phyloP scores from a whole-genome alignment of 2,329 filamentous ascomycete species.

The Ceratocystis alfenasii region DNA sequence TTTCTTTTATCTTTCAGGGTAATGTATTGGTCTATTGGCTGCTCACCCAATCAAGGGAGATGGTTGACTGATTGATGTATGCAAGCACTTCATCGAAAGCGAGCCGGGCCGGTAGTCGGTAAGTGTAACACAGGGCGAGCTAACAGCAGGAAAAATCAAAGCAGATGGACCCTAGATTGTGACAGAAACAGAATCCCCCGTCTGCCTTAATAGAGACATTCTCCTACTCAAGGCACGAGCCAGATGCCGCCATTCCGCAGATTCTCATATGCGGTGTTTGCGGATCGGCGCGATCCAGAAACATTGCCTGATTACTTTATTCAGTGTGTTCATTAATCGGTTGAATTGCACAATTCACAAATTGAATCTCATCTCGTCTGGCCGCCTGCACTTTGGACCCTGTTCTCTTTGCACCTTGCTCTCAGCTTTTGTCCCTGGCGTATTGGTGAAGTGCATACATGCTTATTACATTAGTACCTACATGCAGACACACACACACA shows the following conservation, averaged over 20 bases:
- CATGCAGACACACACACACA: not conserved
- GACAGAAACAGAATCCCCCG: not conserved
- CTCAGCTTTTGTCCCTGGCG: not conserved
- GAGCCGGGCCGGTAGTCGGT: not conserved
- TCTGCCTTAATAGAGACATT: not conserved
- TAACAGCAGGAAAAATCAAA: not conserved
- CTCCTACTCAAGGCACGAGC: not conserved
- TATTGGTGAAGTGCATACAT: not conserved
- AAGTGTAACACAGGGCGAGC: not conserved
- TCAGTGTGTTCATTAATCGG: not conserved
- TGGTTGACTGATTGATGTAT: not conserved
- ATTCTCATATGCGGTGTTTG: not conserved
- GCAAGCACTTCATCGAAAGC: not conserved
- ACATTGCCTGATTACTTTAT: conserved; percentile 2
- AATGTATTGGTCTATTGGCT: not conserved
- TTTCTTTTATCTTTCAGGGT: not conserved
- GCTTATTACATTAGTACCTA: not conserved
- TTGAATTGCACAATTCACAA: not conserved
- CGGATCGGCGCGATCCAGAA: not conserved
- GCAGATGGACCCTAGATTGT: not conserved
- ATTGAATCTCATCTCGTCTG: not conserved
- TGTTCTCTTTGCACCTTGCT: conserved; percentile 8
- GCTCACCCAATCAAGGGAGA: not conserved
- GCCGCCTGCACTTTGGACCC: conserved; percentile 13
- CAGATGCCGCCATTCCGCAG: conserved; percentile 1